Evolutionary conservation across 176 grass and related monocot genomes (phyloP).

Genomic region (Ensete ventricosum): DNA sequence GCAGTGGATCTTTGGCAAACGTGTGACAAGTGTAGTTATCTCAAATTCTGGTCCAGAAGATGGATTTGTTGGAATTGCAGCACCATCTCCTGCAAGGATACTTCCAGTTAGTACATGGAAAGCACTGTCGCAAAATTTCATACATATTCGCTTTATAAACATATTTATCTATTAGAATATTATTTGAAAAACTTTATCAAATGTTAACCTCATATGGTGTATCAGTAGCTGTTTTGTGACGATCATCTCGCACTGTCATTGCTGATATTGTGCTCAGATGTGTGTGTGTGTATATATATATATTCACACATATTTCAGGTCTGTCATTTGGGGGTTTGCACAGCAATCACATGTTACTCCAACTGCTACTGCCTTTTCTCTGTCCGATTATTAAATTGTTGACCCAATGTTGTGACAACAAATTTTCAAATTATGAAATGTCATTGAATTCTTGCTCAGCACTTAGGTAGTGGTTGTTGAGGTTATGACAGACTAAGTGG

Average conservation of each 20-base stretch:
- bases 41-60: slow-evolving; percentile 61
- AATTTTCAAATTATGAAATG: background rate
- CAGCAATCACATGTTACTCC: too few relatives aligned
- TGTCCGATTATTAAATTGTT: too few relatives aligned
- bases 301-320: too few relatives aligned
- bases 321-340: too few relatives aligned
- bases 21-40: slow-evolving; percentile 57
- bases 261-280: too few relatives aligned
- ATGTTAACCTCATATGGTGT: background rate
- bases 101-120: slow-evolving; percentile 49
- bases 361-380: too few relatives aligned
- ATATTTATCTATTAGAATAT: background rate
- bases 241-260: background rate
- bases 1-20: slow-evolving; percentile 96
- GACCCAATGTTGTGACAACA: too few relatives aligned
- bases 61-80: slow-evolving; percentile 84
- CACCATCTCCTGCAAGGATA: slow-evolving; percentile 74
- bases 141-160: background rate
- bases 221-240: background rate
- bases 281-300: too few relatives aligned
- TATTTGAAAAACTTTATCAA: background rate
- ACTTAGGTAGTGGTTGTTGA: too few relatives aligned
- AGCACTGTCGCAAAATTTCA: slow-evolving; percentile 8
- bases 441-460: too few relatives aligned
- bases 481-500: too few relatives aligned